A percentile compares a stretch with the other conserved stretches of the same genome.
Conservation (phyloP, 106 monocot species). For the Chionographis japonica region DNA sequence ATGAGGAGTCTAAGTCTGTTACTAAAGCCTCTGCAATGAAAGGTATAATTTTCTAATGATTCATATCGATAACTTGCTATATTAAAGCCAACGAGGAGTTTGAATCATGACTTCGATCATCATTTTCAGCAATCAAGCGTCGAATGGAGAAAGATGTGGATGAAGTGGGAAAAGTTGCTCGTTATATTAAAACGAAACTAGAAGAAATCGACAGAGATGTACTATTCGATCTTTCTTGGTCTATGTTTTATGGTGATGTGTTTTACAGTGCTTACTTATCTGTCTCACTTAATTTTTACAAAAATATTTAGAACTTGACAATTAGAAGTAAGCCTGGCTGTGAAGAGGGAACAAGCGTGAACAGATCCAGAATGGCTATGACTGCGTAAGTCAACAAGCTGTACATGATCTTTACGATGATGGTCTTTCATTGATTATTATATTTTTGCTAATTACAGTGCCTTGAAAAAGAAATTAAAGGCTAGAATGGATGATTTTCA, state of each 20-base stretch:
- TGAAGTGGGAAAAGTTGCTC: constrained; percentile 38
- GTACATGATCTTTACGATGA: neutral
- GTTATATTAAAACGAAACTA: constrained; percentile 36
- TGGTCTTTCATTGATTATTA: neutral
- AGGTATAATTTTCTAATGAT: constrained; percentile 9
- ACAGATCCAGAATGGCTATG: constrained; percentile 61
- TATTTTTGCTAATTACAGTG: constrained; percentile 18
- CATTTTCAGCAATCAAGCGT: constrained; percentile 38
- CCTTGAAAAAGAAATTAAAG: constrained; percentile 57
- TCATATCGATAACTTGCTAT: neutral
- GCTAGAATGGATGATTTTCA: constrained; percentile 52
- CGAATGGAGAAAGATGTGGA: constrained; percentile 63
- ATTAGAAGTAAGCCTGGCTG: constrained; percentile 48
- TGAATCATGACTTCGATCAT: neutral
- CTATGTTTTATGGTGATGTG: neutral
- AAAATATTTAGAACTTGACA: constrained; percentile 33
- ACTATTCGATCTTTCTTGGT: neutral
- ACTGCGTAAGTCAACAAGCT: constrained; percentile 26
- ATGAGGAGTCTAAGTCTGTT: constrained; percentile 39
- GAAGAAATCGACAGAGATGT: constrained; percentile 61
- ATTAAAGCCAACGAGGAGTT: neutral
- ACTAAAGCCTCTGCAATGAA: constrained; percentile 67
- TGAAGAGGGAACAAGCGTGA: constrained; percentile 58
- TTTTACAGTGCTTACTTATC: neutral
- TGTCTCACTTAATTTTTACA: too few relatives aligned